A percentile compares a stretch with the other conserved stretches of the same genome.
Conservation (phyloP, 2,329 filamentous ascomycete genomes). For the Arachnomyces sp. region DNA sequence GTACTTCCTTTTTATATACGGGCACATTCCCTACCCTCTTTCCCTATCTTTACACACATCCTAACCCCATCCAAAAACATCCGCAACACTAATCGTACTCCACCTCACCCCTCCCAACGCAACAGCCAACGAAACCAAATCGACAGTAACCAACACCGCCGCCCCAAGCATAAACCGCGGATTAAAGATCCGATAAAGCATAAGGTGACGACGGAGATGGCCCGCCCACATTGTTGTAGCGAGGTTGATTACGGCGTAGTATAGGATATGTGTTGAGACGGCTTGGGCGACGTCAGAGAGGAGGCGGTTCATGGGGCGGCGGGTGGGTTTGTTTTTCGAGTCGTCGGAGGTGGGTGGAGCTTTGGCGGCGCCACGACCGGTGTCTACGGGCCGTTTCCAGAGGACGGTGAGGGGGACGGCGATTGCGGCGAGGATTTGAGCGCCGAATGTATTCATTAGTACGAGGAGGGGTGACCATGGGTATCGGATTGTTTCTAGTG, state of each 20-base stretch:
- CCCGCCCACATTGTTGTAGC: slow-evolving; percentile 89
- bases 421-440: slow-evolving; percentile 74
- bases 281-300: slow-evolving; percentile 64
- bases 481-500: slow-evolving; percentile 72
- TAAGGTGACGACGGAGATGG: slow-evolving; percentile 79
- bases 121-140: slow-evolving; percentile 64
- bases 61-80: slow-evolving; percentile 75
- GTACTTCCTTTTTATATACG: too few relatives aligned
- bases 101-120: slow-evolving; percentile 66
- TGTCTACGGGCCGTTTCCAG: slow-evolving; percentile 81
- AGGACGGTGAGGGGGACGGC: slow-evolving; percentile 74
- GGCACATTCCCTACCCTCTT: background rate
- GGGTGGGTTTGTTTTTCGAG: slow-evolving; percentile 8
- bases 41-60: too few relatives aligned
- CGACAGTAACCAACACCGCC: slow-evolving; percentile 64
- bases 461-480: slow-evolving; percentile 83
- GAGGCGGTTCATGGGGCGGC: slow-evolving; percentile 33
- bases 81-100: slow-evolving; percentile 70
- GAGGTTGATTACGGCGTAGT: slow-evolving; percentile 74
- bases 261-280: slow-evolving; percentile 67
- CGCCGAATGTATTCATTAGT: slow-evolving; percentile 77
- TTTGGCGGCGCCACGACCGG: slow-evolving; percentile 30
- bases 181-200: slow-evolving; percentile 91
- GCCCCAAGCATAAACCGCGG: slow-evolving; percentile 84
- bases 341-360: background rate